phyloP scores from a whole-genome alignment of 768 basidiomycete genomes.

The Rhodosporidiobolus odoratus region DNA sequence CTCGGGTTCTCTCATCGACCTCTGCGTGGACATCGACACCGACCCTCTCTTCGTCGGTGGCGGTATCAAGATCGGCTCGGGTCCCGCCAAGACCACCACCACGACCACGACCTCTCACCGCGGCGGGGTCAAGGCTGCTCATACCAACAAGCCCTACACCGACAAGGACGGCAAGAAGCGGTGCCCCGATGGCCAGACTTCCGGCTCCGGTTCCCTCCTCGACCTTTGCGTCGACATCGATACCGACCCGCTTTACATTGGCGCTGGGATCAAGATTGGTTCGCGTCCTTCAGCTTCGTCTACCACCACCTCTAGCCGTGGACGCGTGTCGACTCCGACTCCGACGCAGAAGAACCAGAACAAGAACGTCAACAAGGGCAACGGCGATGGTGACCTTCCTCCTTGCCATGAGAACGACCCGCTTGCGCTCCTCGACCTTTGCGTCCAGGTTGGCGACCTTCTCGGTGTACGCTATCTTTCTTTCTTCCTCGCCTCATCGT shows the following conservation, averaged over 20 bases:
- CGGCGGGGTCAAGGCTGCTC: background rate
- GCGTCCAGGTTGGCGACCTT: conserved; percentile 15
- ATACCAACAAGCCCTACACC: background rate
- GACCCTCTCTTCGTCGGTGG: conserved; percentile 3
- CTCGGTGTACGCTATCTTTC: conserved; percentile 11
- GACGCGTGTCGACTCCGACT: no score
- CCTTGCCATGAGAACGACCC: background rate
- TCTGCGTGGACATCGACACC: conserved; percentile 18
- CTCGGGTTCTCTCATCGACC: background rate
- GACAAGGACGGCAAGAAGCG: background rate
- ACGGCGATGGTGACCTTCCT: background rate
- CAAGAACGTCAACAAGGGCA: background rate
- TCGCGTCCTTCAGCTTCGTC: background rate
- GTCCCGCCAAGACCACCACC: no score
- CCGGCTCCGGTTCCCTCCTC: background rate
- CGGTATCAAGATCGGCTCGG: background rate
- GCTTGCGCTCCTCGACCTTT: conserved; percentile 2
- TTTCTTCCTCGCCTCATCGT: background rate
- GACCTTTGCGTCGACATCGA: conserved; percentile 21
- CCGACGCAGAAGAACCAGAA: background rate
- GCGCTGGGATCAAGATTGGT: background rate
- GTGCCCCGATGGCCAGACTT: conserved; percentile 11
- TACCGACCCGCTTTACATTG: conserved; percentile 2
- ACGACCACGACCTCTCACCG: background rate
- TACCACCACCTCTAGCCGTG: background rate